Evolutionary conservation across 2,329 filamentous ascomycete genomes (phyloP).

Genomic region (Leptosphaerulina australis): DNA sequence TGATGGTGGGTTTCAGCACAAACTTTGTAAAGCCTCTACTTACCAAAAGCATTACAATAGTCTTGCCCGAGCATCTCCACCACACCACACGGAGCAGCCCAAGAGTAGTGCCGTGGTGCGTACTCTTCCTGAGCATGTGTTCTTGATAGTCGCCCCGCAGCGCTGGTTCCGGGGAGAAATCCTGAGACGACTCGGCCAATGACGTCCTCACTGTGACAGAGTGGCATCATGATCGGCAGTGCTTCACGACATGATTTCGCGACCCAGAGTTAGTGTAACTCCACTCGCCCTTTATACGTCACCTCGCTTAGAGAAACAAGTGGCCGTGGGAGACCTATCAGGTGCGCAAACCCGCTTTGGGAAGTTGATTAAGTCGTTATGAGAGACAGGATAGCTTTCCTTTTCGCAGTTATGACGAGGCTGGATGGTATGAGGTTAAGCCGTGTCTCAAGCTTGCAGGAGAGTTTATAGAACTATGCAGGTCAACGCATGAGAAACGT

Average conservation of each 20-base stretch:
- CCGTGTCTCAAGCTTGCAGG: conserved; percentile 5
- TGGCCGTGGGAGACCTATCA: background rate
- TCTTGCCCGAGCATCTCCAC: background rate
- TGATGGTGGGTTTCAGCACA: conserved; percentile 2
- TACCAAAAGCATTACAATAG: conserved; percentile 8
- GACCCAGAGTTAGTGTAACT: background rate
- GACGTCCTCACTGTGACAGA: background rate
- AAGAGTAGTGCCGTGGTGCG: background rate
- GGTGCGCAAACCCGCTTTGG: background rate
- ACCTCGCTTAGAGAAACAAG: conserved; percentile 2
- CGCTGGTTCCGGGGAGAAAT: background rate
- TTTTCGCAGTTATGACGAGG: conserved; percentile 3
- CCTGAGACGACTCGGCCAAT: background rate
- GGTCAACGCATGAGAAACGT: background rate
- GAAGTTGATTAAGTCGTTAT: background rate
- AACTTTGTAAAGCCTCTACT: background rate
- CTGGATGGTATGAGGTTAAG: background rate
- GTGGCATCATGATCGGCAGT: conserved; percentile 7
- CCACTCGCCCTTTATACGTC: conserved; percentile 1
- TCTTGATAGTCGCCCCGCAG: conserved; percentile 1
- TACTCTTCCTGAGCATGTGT: background rate
- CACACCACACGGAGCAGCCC: background rate
- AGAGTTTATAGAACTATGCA: conserved; percentile 3
- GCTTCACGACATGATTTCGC: background rate
- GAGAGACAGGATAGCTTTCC: background rate